Evolutionary conservation across 306 rosid species (phyloP), one percentile per base, ranked within the genome.

Genomic region (Corylus avellana): DNA sequence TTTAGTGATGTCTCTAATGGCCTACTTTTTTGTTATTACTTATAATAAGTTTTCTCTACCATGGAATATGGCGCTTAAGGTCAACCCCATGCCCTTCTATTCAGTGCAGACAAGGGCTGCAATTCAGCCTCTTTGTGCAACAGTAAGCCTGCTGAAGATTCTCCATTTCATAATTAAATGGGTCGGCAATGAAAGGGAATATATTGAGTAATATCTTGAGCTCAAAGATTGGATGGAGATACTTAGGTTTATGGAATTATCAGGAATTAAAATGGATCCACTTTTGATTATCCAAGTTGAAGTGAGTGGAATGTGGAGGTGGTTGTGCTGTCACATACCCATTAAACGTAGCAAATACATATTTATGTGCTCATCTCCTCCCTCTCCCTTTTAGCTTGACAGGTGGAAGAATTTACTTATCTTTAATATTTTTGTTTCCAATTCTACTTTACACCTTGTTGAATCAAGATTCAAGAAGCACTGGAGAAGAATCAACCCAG

Each of bases 311-410:
- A 42, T 42, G 46, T 82, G 81, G 78, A 73, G 85, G 82, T 85
- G 78, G 89, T 87, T 89, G 90, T 78, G 84, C 57, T 74, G 85
- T 77, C 78, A 82, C 82, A 83, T 77, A 84, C 71, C 83, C 2
- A 80, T 50, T 78, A 49, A 81, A 78, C 75, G 83, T 50, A 73
- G 35, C 27, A 77, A 79, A 80, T 80, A 67, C 77, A 74, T 55
- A 77, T 82, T 46, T 49, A 51, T 78, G 62, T 55, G 53, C 68
- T 68, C 79, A 59, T 56, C 32, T 78, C 46, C 66, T 51, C 61
- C 37, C 82, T 58, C 66, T 51, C 61, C 37, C 82, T 58, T 77
- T 50, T 39, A 78, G 83, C 79, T 72, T n/a, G 46, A 79, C 20
- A 70, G 50, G 62, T 6, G 62, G 73, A 13, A 37, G 78, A 78